Conservation (phyloP, 352 stramenopile genomes). For the Phytophthora chlamydospora region DNA sequence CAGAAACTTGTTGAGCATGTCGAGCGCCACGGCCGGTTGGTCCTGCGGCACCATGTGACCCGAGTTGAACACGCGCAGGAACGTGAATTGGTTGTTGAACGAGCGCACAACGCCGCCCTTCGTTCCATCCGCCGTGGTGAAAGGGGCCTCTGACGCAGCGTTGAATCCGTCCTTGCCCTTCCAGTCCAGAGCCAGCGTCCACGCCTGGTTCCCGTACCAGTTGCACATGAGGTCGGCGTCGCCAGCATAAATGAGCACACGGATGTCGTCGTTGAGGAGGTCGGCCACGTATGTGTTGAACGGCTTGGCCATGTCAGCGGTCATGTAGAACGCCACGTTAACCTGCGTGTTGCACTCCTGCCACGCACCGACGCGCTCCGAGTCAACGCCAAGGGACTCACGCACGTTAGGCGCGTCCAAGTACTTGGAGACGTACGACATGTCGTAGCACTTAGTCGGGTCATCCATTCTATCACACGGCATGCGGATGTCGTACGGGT, state of each 20-base stretch:
- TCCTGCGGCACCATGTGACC: constrained; percentile 73
- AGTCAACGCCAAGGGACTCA: constrained; percentile 45
- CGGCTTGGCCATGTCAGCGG: constrained; percentile 92
- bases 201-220: constrained; percentile 95
- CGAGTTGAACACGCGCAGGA: constrained; percentile 66
- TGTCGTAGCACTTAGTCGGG: constrained; percentile 59
- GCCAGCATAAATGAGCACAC: constrained; percentile 95
- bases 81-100: constrained; percentile 56
- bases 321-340: constrained; percentile 80
- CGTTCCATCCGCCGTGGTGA: constrained; percentile 19
- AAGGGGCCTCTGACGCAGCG: constrained; percentile 33
- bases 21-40: constrained; percentile 52
- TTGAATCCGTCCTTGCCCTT: constrained; percentile 89
- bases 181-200: constrained; percentile 94
- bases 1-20: constrained; percentile 79
- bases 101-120: constrained; percentile 41
- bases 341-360: constrained; percentile 93
- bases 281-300: constrained; percentile 88
- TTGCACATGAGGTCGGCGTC: constrained; percentile 98
- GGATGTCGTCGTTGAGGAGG: constrained; percentile 76
- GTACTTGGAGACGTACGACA: constrained; percentile 75
- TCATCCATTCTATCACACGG: constrained; percentile 41
- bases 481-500: constrained; percentile 70
- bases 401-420: constrained; percentile 63
- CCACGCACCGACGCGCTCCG: constrained; percentile 65